Evolutionary conservation across 176 grass and related monocot species (phyloP).

Genomic region (Zea mays): Zm-B73-REFERENCE-NAM-5.0 NC_050101.1:46357001-46357500

Average conservation of each 20-base stretch:
- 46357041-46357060: no score
- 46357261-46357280: no score
- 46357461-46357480: constrained; percentile 3
- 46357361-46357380: no score
- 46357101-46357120: constrained; percentile 28
- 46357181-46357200: background rate
- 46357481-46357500: background rate
- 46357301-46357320: no score
- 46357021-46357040: no score
- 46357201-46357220: background rate
- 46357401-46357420: background rate
- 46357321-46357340: no score
- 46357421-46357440: background rate
- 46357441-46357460: background rate
- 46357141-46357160: constrained; percentile 21
- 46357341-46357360: no score
- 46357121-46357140: constrained; percentile 5
- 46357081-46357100: constrained; percentile 69
- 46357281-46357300: no score
- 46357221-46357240: constrained; percentile 22
- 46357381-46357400: no score
- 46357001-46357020: no score
- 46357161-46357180: background rate
- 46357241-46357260: no score
- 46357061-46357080: no score